Percentiles rank a stretch among this genome's conserved stretches.
Evolutionary conservation across 306 rosid species (phyloP).

Genomic region (Dryas octopetala): DNA sequence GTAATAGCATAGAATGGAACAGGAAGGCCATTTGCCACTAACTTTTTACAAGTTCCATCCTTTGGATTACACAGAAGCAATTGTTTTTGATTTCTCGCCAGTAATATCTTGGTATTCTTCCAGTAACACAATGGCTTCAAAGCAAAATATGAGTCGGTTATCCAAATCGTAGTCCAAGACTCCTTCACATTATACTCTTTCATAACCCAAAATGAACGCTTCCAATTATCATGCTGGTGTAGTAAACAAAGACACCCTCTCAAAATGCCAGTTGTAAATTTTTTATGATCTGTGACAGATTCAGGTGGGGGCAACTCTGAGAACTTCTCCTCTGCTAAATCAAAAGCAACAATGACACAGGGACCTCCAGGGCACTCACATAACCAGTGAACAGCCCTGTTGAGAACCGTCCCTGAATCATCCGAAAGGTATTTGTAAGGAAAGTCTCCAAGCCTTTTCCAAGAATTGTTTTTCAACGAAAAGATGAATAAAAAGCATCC

Average conservation of each 20-base stretch:
- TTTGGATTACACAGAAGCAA: slow-evolving; percentile 2
- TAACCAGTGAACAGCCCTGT: slow-evolving; percentile 15
- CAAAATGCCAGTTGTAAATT: background rate
- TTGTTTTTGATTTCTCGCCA: slow-evolving; percentile 10
- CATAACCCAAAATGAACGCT: slow-evolving; percentile 13
- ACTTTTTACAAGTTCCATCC: slow-evolving; percentile 15
- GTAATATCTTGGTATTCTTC: slow-evolving; percentile 13
- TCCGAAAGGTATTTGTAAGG: slow-evolving; percentile 5
- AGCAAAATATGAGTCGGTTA: background rate
- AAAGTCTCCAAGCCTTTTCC: slow-evolving; percentile 13
- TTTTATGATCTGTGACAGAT: background rate
- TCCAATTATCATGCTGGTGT: background rate
- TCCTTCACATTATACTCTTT: slow-evolving; percentile 25
- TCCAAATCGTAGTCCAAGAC: slow-evolving; percentile 19
- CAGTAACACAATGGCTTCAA: slow-evolving; percentile 17
- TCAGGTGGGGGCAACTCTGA: slow-evolving; percentile 5
- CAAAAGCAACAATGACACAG: slow-evolving; percentile 17
- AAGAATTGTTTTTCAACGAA: slow-evolving; percentile 12
- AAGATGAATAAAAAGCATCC: slow-evolving; percentile 9
- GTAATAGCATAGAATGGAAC: background rate
- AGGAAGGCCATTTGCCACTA: slow-evolving; percentile 19
- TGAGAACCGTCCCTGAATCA: slow-evolving; percentile 3
- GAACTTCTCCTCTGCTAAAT: slow-evolving; percentile 9
- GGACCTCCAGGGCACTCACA: background rate
- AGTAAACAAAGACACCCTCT: slow-evolving; percentile 16